Conservation (phyloP, 2,329 filamentous ascomycete species). For the Bipolaris victoriae region DNA sequence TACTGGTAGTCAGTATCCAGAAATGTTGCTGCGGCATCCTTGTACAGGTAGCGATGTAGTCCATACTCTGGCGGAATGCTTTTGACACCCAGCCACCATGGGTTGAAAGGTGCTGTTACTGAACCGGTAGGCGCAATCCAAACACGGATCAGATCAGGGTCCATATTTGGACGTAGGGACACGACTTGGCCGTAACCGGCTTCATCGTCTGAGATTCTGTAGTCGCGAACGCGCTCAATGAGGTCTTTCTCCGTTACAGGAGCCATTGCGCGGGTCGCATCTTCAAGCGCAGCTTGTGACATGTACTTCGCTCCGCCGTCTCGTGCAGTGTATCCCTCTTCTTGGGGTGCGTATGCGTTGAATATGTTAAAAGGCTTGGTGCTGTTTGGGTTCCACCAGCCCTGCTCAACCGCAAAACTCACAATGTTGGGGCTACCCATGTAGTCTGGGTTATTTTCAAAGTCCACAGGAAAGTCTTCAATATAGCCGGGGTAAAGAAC, state of each 20-base stretch:
- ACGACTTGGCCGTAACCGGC: conserved; percentile 48
- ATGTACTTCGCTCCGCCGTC: conserved; percentile 49
- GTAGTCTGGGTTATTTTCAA: conserved; percentile 37
- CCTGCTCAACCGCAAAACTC: conserved; percentile 44
- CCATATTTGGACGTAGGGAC: conserved; percentile 30
- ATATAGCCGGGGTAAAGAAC: conserved; percentile 48
- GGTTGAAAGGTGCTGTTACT: conserved; percentile 44
- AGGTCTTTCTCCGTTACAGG: conserved; percentile 59
- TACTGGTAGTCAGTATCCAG: conserved; percentile 44
- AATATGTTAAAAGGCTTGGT: conserved; percentile 47
- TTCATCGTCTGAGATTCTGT: conserved; percentile 46
- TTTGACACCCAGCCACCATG: conserved; percentile 46
- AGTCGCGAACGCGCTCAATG: conserved; percentile 49
- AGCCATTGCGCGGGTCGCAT: conserved; percentile 50
- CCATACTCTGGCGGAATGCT: conserved; percentile 41
- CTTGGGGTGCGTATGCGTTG: conserved; percentile 42
- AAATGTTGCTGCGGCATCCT: conserved; percentile 42
- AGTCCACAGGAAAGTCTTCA: conserved; percentile 45
- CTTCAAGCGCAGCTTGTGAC: conserved; percentile 46
- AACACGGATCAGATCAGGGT: conserved; percentile 43
- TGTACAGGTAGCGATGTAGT: conserved; percentile 46
- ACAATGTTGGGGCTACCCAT: conserved; percentile 46
- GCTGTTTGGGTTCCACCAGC: conserved; percentile 44
- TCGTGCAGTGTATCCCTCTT: conserved; percentile 36
- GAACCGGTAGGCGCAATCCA: conserved; percentile 46